These are phyloP conservation scores for Posidonia australis DNA, from an alignment of 106 monocot genomes.

Conservation along the genomic window DNA sequence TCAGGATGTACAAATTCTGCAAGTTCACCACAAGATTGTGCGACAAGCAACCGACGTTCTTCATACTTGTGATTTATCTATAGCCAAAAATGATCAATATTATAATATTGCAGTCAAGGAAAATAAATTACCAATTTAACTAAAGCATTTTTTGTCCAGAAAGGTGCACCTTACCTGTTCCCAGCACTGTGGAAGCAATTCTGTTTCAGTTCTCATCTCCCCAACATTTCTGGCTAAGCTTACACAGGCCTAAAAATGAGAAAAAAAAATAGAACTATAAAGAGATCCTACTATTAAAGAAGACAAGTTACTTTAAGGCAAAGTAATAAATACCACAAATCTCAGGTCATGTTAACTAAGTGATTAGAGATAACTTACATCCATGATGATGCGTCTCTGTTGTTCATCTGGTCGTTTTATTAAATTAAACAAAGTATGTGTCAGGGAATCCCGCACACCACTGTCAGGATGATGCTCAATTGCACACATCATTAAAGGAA, in stretches of 20 bases:
- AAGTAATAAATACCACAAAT: neutral
- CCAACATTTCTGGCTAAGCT: slow-evolving; percentile 86
- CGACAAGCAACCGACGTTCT: slow-evolving; percentile 90
- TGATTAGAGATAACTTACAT: slow-evolving; percentile 37
- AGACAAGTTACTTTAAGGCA: neutral
- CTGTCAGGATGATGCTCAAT: slow-evolving; percentile 95
- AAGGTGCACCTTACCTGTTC: slow-evolving; percentile 59
- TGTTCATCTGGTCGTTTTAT: slow-evolving; percentile 96
- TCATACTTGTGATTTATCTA: slow-evolving; percentile 95
- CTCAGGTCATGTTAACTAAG: neutral
- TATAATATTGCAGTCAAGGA: neutral
- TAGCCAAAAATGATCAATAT: neutral
- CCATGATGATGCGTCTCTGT: slow-evolving; percentile 95
- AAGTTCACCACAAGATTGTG: slow-evolving; percentile 97
- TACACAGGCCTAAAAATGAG: slow-evolving; percentile 92
- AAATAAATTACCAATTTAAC: slow-evolving; percentile 6
- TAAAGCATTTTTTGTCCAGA: slow-evolving; percentile 6
- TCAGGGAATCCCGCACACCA: slow-evolving; percentile 70
- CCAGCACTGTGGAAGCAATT: slow-evolving; percentile 99
- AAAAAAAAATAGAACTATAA: neutral
- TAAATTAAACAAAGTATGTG: slow-evolving; percentile 93
- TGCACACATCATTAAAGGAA: slow-evolving; percentile 97
- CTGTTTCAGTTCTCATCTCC: slow-evolving; percentile 99
- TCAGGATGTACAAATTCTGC: slow-evolving; percentile 90
- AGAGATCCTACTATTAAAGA: neutral